These are phyloP conservation scores for Fusarium nanum DNA, from an alignment of 2,329 filamentous ascomycete species.

Conservation along the genomic window DNA sequence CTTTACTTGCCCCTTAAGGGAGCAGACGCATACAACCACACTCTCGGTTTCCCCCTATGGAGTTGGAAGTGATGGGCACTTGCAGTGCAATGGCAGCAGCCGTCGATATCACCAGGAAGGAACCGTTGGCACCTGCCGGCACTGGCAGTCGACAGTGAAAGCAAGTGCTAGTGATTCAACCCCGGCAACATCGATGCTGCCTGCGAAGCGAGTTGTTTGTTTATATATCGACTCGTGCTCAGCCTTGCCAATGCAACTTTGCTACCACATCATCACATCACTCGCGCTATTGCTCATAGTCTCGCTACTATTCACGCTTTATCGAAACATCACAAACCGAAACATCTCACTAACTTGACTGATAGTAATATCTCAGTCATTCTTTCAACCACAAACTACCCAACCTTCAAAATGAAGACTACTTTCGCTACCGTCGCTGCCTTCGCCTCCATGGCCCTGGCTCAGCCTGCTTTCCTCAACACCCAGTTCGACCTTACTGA, in stretches of 20 bases:
- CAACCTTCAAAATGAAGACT: slow-evolving; percentile 54
- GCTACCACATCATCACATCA: slow-evolving; percentile 8
- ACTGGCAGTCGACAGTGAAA: not conserved
- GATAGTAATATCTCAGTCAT: slow-evolving; percentile 46
- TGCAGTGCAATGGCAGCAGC: not conserved
- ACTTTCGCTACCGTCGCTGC: slow-evolving; percentile 48
- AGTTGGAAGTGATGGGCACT: slow-evolving; percentile 4
- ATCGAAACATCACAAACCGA: slow-evolving; percentile 1
- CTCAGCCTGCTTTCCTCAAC: slow-evolving; percentile 52
- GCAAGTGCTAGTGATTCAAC: not conserved
- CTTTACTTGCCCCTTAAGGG: slow-evolving; percentile 3
- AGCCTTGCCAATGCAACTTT: not conserved
- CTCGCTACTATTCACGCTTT: slow-evolving; percentile 5
- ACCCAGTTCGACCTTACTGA: slow-evolving; percentile 43
- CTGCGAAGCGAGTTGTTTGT: not conserved
- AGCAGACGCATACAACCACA: not conserved
- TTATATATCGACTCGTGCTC: not conserved
- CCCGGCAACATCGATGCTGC: not conserved
- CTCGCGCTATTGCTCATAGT: slow-evolving; percentile 4
- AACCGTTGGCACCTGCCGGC: not conserved
- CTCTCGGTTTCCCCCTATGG: not conserved
- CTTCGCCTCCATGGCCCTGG: slow-evolving; percentile 46
- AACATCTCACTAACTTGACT: slow-evolving; percentile 26
- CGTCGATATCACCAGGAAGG: not conserved
- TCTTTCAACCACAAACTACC: slow-evolving; percentile 38